A percentile compares a stretch with the other conserved stretches of the same genome.
phyloP scores from a whole-genome alignment of 2,329 filamentous ascomycete species.

The Fusarium sp. region DNA sequence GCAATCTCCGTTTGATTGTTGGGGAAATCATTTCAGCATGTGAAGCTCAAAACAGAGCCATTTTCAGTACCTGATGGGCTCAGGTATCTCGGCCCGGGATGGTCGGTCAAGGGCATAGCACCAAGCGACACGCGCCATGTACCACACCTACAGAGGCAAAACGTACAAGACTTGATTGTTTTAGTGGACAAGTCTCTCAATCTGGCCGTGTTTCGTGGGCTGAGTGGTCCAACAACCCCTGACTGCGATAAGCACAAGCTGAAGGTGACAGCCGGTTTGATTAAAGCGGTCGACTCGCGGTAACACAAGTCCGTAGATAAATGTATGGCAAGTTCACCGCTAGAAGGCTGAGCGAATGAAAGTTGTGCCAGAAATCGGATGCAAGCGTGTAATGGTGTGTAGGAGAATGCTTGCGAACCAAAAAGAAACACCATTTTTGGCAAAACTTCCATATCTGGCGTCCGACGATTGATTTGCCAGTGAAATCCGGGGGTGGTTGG shows the following conservation, averaged over 20 bases:
- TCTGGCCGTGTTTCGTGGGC: slow-evolving; percentile 27
- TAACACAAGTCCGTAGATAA: slow-evolving; percentile 29
- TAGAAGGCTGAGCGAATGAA: slow-evolving; percentile 40
- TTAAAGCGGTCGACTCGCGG: slow-evolving; percentile 24
- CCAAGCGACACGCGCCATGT: slow-evolving; percentile 29
- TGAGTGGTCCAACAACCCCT: slow-evolving; percentile 30
- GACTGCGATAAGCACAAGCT: slow-evolving; percentile 34
- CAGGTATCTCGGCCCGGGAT: slow-evolving; percentile 37
- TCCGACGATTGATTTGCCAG: slow-evolving; percentile 6
- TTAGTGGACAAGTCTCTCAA: slow-evolving; percentile 17
- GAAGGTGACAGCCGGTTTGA: slow-evolving; percentile 29
- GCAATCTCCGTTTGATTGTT: slow-evolving; percentile 29
- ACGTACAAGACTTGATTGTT: slow-evolving; percentile 13
- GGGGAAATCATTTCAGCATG: slow-evolving; percentile 18
- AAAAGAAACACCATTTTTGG: slow-evolving; percentile 32
- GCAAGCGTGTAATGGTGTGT: slow-evolving; percentile 35
- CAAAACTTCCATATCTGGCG: slow-evolving; percentile 28
- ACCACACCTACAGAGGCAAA: slow-evolving; percentile 18
- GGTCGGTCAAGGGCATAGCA: slow-evolving; percentile 35
- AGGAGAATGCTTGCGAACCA: slow-evolving; percentile 31
- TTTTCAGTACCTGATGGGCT: slow-evolving; percentile 4
- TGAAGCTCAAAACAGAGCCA: slow-evolving; percentile 22
- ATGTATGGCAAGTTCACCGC: slow-evolving; percentile 40
- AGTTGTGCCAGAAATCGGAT: slow-evolving; percentile 32
- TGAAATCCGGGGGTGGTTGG: slow-evolving; percentile 41